Evolutionary conservation across 345 rosid genomes (phyloP).

Genomic region (Ceriops decandra): DNA sequence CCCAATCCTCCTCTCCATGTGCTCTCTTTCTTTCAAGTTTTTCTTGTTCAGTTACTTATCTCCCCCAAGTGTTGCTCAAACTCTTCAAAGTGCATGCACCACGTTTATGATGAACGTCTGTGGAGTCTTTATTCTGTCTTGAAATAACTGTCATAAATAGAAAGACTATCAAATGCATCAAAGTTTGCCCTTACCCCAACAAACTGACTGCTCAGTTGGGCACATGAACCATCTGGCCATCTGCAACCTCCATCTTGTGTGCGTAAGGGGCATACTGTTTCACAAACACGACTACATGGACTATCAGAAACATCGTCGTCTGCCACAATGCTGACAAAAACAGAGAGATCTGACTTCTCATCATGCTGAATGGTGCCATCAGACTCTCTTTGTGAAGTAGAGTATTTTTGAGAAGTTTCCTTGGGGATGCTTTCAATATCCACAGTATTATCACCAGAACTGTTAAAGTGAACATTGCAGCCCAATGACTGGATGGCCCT

Average conservation of each 20-base stretch:
- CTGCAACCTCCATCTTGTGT: constrained; percentile 69
- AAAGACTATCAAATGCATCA: constrained; percentile 82
- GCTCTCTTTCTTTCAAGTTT: no score
- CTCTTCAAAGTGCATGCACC: background rate
- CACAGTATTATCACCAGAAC: constrained; percentile 49
- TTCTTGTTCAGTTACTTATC: no score
- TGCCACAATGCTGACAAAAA: constrained; percentile 47
- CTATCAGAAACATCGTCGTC: constrained; percentile 45
- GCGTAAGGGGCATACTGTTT: constrained; percentile 62
- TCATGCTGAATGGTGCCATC: constrained; percentile 27
- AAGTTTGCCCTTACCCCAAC: constrained; percentile 81
- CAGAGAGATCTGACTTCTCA: constrained; percentile 60
- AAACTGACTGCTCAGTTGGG: constrained; percentile 70
- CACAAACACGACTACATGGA: constrained; percentile 45
- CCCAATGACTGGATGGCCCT: constrained; percentile 84
- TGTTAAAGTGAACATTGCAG: constrained; percentile 72
- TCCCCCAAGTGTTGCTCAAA: no score
- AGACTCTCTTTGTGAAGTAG: constrained; percentile 32
- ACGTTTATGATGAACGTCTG: background rate
- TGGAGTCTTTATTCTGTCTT: constrained; percentile 40
- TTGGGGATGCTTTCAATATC: constrained; percentile 46
- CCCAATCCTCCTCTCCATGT: no score
- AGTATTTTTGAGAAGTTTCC: constrained; percentile 29
- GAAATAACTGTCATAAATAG: constrained; percentile 71
- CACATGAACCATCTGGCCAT: constrained; percentile 94